Evolutionary conservation across 352 stramenopile genomes (phyloP).

Genomic region (Globisporangium nodosum): DNA sequence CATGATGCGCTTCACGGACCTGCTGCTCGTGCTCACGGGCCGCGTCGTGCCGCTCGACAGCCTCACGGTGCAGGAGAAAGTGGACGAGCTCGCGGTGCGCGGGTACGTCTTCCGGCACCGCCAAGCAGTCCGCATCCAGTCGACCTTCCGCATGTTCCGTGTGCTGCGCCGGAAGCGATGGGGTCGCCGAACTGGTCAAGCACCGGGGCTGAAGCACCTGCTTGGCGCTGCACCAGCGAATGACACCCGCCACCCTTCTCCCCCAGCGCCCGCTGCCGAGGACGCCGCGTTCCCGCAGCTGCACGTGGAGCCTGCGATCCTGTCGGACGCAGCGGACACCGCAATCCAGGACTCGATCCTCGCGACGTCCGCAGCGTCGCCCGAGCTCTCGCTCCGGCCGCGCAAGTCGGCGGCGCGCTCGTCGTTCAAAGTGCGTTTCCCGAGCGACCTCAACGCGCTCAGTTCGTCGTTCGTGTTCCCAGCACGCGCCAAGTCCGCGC

Average conservation of each 20-base stretch:
- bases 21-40: constrained; percentile 64
- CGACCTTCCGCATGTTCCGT: constrained; percentile 57
- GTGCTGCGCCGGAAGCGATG: constrained; percentile 18
- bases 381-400: constrained; percentile 1
- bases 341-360: constrained; percentile 12
- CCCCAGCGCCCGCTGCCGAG: too few species aligned
- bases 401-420: constrained; percentile 6
- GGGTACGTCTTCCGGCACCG: constrained; percentile 64
- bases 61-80: constrained; percentile 77
- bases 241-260: background rate
- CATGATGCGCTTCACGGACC: constrained; percentile 74
- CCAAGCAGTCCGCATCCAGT: constrained; percentile 56
- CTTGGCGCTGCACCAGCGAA: too few species aligned
- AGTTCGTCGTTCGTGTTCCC: background rate
- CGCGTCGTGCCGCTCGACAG: constrained; percentile 63
- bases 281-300: too few species aligned
- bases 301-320: too few species aligned
- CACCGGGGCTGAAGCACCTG: too few species aligned
- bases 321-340: background rate
- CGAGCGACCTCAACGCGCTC: background rate
- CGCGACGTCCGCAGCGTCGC: constrained; percentile 9
- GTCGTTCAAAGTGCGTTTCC: constrained; percentile 4
- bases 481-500: constrained; percentile 1
- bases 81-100: constrained; percentile 70
- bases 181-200: background rate